Conservation (phyloP, 345 rosid genomes). For the Syzygium grande region DNA sequence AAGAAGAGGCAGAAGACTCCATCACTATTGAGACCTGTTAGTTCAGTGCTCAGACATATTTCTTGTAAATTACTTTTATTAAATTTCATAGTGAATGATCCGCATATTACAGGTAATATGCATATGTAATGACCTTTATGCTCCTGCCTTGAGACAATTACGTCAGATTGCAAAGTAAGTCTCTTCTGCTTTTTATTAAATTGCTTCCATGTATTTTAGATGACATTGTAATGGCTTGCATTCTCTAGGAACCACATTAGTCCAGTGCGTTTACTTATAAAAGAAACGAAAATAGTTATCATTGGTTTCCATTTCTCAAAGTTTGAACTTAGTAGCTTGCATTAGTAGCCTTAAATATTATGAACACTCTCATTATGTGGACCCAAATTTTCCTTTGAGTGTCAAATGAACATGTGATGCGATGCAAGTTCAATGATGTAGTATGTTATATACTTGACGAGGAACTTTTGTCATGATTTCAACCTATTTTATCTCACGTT, state of each 20-base stretch:
- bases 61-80: neutral
- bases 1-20: constrained; percentile 51
- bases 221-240: neutral
- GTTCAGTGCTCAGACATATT: constrained; percentile 19
- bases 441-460: neutral
- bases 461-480: neutral
- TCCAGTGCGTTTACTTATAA: neutral
- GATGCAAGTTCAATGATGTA: neutral
- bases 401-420: neutral
- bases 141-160: constrained; percentile 81
- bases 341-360: neutral
- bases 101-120: constrained; percentile 48
- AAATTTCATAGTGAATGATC: neutral
- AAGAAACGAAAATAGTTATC: neutral
- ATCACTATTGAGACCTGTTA: constrained; percentile 78
- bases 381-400: neutral
- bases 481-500: neutral
- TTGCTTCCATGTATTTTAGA: neutral
- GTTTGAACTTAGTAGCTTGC: neutral
- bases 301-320: neutral
- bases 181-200: neutral
- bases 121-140: constrained; percentile 90
- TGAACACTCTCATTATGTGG: neutral
- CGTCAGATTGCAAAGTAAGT: constrained; percentile 96
- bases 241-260: neutral